Evolutionary conservation across 495 filamentous ascomycete genomes (phyloP).

Genomic region (Neurospora pannonica): DNA sequence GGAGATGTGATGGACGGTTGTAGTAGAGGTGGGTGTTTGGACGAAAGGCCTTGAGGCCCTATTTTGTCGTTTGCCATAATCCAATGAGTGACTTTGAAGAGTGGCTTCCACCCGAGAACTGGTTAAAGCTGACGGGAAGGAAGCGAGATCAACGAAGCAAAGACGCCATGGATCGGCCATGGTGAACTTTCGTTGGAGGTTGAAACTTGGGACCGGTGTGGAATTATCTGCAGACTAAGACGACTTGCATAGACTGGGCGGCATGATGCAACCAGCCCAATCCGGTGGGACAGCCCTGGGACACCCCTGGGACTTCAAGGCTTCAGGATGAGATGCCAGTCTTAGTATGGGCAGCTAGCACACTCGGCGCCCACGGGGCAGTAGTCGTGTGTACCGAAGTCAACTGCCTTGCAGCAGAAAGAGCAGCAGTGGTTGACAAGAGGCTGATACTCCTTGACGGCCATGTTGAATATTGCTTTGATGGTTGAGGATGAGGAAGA

Average conservation of each 20-base stretch:
- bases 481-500: neutral
- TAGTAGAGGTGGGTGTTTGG: neutral
- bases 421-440: conserved; percentile 44
- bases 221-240: neutral
- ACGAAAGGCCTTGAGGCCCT: neutral
- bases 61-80: neutral
- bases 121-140: neutral
- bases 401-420: conserved; percentile 43
- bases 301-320: neutral
- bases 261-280: conserved; percentile 18
- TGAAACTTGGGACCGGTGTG: neutral
- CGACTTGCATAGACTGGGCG: neutral
- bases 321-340: neutral
- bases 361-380: conserved; percentile 35
- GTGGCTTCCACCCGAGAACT: neutral
- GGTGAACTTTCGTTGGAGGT: neutral
- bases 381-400: conserved; percentile 44
- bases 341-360: conserved; percentile 36
- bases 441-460: conserved; percentile 33
- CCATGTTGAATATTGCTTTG: conserved; percentile 24
- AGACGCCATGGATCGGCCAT: neutral
- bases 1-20: neutral
- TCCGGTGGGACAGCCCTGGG: conserved; percentile 9
- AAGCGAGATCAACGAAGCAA: neutral
- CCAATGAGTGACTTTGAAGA: neutral